Percentiles rank a stretch among this genome's conserved stretches.
phyloP scores from a whole-genome alignment of 2,329 filamentous ascomycete species.

The Aspergillus proliferans region DNA sequence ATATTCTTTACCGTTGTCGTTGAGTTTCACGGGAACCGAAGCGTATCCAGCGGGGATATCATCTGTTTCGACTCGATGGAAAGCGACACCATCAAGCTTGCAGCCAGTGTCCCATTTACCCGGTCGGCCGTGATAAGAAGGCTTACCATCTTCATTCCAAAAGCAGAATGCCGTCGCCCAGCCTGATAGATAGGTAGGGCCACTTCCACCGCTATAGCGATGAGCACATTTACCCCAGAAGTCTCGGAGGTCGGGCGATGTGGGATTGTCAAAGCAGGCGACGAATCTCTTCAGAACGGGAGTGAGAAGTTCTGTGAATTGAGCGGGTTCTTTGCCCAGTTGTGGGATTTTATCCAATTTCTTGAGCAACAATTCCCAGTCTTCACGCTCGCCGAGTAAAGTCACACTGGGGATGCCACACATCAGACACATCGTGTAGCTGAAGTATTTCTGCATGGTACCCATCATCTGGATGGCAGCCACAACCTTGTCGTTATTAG shows the following conservation, averaged over 20 bases:
- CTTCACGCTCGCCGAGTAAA: constrained; percentile 41
- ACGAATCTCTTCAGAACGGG: constrained; percentile 46
- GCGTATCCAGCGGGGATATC: constrained; percentile 22
- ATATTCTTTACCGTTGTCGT: constrained; percentile 20
- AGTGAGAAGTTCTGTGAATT: constrained; percentile 35
- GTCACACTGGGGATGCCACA: constrained; percentile 52
- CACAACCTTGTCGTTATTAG: constrained; percentile 36
- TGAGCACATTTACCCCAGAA: constrained; percentile 15
- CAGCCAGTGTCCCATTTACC: constrained; percentile 3
- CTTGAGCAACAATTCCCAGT: constrained; percentile 41
- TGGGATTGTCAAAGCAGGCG: constrained; percentile 6
- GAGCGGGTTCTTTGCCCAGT: constrained; percentile 40
- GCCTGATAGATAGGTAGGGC: constrained; percentile 35
- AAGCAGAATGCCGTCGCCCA: constrained; percentile 48
- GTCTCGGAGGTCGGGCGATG: neutral
- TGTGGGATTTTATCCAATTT: constrained; percentile 40
- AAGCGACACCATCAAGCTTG: constrained; percentile 15
- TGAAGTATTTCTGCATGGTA: constrained; percentile 46
- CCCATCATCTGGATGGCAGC: constrained; percentile 49
- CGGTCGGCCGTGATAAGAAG: constrained; percentile 4
- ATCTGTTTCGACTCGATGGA: constrained; percentile 17
- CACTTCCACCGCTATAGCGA: constrained; percentile 25
- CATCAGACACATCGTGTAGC: constrained; percentile 17
- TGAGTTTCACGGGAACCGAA: constrained; percentile 27
- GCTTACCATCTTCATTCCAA: constrained; percentile 36